Evolutionary conservation across 345 rosid genomes (phyloP), one percentile per base, ranked within the genome.

Genomic region (Pugionium dolabratum): DNA sequence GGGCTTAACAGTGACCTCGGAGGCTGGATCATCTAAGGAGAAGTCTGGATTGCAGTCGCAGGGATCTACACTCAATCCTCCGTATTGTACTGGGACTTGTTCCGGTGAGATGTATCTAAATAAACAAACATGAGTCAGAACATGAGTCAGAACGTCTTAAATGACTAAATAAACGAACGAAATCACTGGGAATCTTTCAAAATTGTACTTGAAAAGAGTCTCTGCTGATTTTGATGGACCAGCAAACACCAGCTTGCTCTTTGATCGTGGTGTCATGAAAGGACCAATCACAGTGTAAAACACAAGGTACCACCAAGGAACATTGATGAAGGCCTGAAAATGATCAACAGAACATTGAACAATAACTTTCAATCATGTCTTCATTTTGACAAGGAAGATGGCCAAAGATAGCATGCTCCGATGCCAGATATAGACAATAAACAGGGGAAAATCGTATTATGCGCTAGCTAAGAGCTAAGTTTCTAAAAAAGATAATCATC

Each of bases 31-130:
- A 55, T 75, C 84, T 48, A 79, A 70, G 2, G 85, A 81, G 53
- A 89, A 92, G 53, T 87, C 95, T 1, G 95, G 87, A 66, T 83
- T 75, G 69, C 98, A 85, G 29, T 91, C 96, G 8, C 94, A 91
- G 73, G 78, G 75, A 82, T 89, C 94, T 3, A 83, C 85, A 34
- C 95, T 86, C 74, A 93, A 64, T 7, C 97, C 98, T 62, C 98
- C 98, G 53, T 86, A 93, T 47, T 86, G 97, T 27, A 90, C 80
- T 0, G 97, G 96, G 2, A 93, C 95, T 76, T 87, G 97, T 69
- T 87, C 98, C 1, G 98, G 82, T 28, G 95, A 78, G 30, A 83
- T 73, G 59, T 93, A 90, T 58, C 97, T 90, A 75, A 74, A 40
- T 49, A 40, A 48, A 68, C 36, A 48, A 4, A 26, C 30, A 62